Percentiles rank a stretch among this genome's conserved stretches.
phyloP scores from a whole-genome alignment of 345 rosid genomes.

The Gossypium stocksii region DNA sequence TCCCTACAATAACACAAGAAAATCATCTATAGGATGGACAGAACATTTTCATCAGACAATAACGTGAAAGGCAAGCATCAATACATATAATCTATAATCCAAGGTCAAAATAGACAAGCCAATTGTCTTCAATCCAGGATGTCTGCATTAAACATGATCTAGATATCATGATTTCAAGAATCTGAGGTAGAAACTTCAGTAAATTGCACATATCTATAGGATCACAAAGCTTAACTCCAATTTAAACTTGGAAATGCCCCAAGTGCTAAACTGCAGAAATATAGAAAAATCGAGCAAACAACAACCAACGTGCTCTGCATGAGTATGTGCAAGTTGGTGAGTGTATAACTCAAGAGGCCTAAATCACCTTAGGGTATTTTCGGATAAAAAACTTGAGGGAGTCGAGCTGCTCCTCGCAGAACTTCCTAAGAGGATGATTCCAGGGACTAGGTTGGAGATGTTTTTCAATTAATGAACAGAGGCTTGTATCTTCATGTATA shows the following conservation, averaged over 20 bases:
- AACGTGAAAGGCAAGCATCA: conserved; percentile 2
- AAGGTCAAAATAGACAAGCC: neutral
- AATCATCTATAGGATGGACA: neutral
- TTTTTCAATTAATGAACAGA: conserved; percentile 51
- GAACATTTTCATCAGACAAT: neutral
- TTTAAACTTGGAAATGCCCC: neutral
- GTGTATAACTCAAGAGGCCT: neutral
- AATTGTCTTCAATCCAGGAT: neutral
- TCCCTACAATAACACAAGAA: conserved; percentile 41
- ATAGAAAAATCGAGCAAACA: neutral
- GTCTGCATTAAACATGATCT: neutral
- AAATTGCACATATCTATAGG: neutral
- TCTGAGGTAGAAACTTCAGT: neutral
- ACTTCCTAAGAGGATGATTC: conserved; percentile 55
- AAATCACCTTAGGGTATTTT: conserved; percentile 46
- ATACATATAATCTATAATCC: neutral
- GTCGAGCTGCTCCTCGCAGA: conserved; percentile 54
- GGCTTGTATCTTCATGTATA: conserved; percentile 54
- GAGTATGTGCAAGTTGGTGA: neutral
- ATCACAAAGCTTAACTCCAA: neutral
- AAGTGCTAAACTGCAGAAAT: neutral
- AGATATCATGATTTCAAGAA: neutral
- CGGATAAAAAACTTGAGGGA: conserved; percentile 66
- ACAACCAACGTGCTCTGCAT: neutral
- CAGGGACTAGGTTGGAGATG: conserved; percentile 82